Evolutionary conservation across 106 monocot species (phyloP).

Genomic region (Dendrobium huoshanense): DNA sequence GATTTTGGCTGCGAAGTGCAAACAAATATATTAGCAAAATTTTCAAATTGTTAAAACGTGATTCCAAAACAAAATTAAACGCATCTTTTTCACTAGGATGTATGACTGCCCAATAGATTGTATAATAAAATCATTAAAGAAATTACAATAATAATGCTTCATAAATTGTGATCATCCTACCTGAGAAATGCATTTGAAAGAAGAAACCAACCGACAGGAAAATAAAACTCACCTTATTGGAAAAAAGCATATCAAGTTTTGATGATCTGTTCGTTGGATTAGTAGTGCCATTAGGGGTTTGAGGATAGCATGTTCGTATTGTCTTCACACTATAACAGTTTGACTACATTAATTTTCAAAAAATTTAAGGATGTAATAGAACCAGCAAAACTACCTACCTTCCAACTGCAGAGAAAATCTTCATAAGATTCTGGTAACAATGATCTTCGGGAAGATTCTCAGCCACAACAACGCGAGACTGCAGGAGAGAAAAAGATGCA

Average conservation of each 20-base stretch:
- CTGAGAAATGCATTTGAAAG: not conserved
- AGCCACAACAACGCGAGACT: slow-evolving; percentile 91
- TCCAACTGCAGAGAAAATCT: slow-evolving; percentile 81
- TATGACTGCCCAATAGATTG: not conserved
- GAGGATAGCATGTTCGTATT: slow-evolving; percentile 98
- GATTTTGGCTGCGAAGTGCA: not conserved
- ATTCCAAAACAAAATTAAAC: not conserved
- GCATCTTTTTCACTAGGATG: not conserved
- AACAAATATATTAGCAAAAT: not conserved
- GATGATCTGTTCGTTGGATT: slow-evolving; percentile 58
- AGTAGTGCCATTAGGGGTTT: slow-evolving; percentile 55
- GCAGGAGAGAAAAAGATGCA: not conserved
- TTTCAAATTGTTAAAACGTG: not conserved
- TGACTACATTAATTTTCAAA: not conserved
- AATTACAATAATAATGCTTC: not conserved
- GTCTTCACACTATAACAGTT: slow-evolving; percentile 66
- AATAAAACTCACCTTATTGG: slow-evolving; percentile 60
- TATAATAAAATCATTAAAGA: not conserved
- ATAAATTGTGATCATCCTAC: not conserved
- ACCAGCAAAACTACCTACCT: slow-evolving; percentile 31
- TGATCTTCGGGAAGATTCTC: slow-evolving; percentile 98
- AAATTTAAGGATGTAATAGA: not conserved
- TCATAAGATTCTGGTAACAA: slow-evolving; percentile 88
- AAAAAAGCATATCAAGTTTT: slow-evolving; percentile 80
- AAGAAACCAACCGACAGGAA: not conserved